Percentiles rank a stretch among this genome's conserved stretches.
These are phyloP conservation scores for Xylaria bambusicola DNA, from an alignment of 495 filamentous ascomycete species.

Conservation along the genomic window DNA sequence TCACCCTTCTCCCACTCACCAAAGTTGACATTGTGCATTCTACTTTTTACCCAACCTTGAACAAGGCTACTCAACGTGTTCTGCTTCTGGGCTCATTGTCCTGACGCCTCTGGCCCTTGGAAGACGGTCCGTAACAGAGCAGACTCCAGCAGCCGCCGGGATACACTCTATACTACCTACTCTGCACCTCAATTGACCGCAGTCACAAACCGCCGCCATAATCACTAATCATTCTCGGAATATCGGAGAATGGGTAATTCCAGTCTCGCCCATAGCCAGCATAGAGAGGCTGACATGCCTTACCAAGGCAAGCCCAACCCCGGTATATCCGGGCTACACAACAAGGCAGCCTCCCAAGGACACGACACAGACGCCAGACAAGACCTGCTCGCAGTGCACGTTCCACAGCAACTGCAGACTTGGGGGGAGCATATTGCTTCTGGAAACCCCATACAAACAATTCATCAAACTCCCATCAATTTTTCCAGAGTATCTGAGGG, in stretches of 20 bases:
- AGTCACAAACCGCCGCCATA: too few species aligned
- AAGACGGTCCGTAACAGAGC: not conserved
- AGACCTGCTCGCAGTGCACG: not conserved
- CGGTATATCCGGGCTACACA: not conserved
- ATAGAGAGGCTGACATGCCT: not conserved
- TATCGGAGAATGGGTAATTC: not conserved
- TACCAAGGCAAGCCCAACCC: not conserved
- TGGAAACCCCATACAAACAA: constrained; percentile 19
- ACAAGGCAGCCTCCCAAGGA: not conserved
- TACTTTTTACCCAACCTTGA: too few species aligned
- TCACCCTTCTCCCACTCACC: too few species aligned
- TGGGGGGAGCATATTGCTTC: constrained; percentile 22
- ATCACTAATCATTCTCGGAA: not conserved
- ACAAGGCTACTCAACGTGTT: too few species aligned
- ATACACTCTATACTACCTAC: too few species aligned
- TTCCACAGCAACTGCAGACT: constrained; percentile 18
- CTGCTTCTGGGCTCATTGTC: not conserved
- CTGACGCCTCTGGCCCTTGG: not conserved
- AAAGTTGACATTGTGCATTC: too few species aligned
- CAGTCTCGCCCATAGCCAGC: not conserved
- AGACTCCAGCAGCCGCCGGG: not conserved
- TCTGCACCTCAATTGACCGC: too few species aligned
- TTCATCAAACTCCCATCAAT: constrained; percentile 48
- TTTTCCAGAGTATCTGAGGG: constrained; percentile 66
- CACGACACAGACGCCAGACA: not conserved